Conservation (phyloP, 2,329 filamentous ascomycete genomes). For the Curvularia spicifera region DNA sequence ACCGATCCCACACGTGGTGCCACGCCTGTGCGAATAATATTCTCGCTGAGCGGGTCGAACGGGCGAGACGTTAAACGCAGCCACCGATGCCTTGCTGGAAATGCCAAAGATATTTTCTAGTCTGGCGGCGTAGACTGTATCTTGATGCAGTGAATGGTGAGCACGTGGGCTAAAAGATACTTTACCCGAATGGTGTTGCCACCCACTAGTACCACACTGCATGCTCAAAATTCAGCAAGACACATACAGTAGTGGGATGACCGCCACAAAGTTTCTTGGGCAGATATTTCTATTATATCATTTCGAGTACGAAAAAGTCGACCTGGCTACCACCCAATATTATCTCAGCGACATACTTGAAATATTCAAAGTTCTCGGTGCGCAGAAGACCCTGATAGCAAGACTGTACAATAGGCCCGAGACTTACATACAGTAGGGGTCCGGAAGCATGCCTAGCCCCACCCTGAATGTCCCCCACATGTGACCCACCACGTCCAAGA, state of each 20-base stretch:
- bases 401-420: not conserved
- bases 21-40: slow-evolving; percentile 7
- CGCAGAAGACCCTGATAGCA: not conserved
- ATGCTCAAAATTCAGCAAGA: not conserved
- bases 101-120: not conserved
- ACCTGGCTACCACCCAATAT: not conserved
- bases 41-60: not conserved
- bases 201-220: not conserved
- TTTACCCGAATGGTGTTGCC: not conserved
- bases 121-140: not conserved
- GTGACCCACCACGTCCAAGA: not conserved
- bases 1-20: slow-evolving; percentile 24
- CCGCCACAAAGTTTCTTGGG: not conserved
- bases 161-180: not conserved
- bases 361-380: not conserved
- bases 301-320: not conserved
- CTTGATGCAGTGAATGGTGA: not conserved
- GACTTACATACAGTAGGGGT: not conserved
- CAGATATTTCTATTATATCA: too few relatives aligned
- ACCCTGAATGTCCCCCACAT: not conserved
- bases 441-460: slow-evolving; percentile 5
- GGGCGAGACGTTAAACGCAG: not conserved
- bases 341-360: not conserved
- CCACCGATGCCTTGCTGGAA: too few relatives aligned
- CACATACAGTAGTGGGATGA: not conserved